These are phyloP conservation scores for Psilocybe mexicana DNA, from an alignment of 1,284 basidiomycete genomes.

Conservation along the genomic window DNA sequence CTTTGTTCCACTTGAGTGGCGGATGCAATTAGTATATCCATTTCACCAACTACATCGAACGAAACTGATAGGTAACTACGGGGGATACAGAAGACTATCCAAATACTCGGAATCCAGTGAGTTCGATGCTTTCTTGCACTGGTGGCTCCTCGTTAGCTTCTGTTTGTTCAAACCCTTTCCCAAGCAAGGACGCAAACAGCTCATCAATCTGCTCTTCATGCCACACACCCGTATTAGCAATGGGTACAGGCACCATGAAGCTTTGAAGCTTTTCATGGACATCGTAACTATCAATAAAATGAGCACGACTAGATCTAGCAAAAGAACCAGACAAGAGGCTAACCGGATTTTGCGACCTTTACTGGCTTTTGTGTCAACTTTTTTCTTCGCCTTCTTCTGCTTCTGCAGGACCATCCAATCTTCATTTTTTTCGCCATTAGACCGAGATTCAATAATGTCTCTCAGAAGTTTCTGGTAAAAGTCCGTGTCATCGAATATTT, in stretches of 20 bases:
- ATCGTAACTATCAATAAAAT: conserved; percentile 64
- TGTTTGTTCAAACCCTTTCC: conserved; percentile 57
- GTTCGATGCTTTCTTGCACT: conserved; percentile 21
- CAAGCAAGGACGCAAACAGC: conserved; percentile 83
- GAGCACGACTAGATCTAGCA: conserved; percentile 1
- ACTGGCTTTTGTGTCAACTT: conserved; percentile 90
- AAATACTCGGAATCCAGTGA: conserved; percentile 56
- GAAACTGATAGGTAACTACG: background rate
- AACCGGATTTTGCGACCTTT: conserved; percentile 87
- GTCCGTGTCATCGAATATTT: conserved; percentile 85
- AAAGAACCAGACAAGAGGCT: conserved; percentile 23
- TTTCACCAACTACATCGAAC: background rate
- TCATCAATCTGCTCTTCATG: conserved; percentile 94
- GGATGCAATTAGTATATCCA: background rate
- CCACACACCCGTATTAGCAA: conserved; percentile 59
- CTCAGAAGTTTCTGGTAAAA: conserved; percentile 89
- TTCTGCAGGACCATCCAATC: conserved; percentile 71
- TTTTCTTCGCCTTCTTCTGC: conserved; percentile 73
- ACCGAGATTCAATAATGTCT: conserved; percentile 80
- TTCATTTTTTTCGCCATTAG: conserved; percentile 42
- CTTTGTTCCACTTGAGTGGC: conserved; percentile 34
- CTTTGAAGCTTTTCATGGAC: conserved; percentile 92
- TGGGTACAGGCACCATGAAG: conserved; percentile 88
- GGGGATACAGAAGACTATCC: conserved; percentile 37
- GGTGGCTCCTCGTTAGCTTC: conserved; percentile 27